Evolutionary conservation across 1,139 yeast genomes (phyloP).

Genomic region (Hanseniaspora gamundiae): DNA sequence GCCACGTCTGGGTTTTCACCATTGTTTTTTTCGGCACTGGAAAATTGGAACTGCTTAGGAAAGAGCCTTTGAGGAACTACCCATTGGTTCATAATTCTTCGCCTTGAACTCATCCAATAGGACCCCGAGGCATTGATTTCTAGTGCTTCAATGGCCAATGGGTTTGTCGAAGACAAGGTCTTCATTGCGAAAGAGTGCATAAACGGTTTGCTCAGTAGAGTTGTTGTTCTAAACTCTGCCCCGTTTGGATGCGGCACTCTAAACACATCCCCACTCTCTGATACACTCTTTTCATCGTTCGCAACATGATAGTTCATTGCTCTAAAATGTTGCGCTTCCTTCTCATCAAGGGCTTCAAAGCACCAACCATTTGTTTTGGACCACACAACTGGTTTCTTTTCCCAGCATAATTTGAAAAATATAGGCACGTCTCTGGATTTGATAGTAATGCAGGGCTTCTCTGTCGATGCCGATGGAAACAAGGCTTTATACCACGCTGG

Average conservation of each 20-base stretch:
- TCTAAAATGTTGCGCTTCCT: conserved; percentile 30
- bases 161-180: conserved; percentile 55
- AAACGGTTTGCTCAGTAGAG: conserved; percentile 70
- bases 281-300: conserved; percentile 27
- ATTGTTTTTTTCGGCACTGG: conserved; percentile 19
- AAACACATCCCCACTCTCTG: conserved; percentile 29
- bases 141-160: conserved; percentile 67
- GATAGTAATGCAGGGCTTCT: conserved; percentile 44
- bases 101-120: conserved; percentile 89
- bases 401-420: conserved; percentile 73
- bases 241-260: conserved; percentile 93
- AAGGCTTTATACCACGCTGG: conserved; percentile 90
- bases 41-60: conserved; percentile 15
- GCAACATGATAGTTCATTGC: conserved; percentile 40
- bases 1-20: conserved; percentile 36
- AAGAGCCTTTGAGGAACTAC: conserved; percentile 42
- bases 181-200: conserved; percentile 64
- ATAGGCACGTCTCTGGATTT: conserved; percentile 70
- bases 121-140: conserved; percentile 67
- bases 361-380: conserved; percentile 79
- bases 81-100: conserved; percentile 73
- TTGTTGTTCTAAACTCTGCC: conserved; percentile 57
- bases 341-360: conserved; percentile 40
- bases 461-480: conserved; percentile 35
- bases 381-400: conserved; percentile 74